These are phyloP conservation scores for Aspergillus ellipticus DNA, from an alignment of 495 filamentous ascomycete genomes.

Conservation along the genomic window DNA sequence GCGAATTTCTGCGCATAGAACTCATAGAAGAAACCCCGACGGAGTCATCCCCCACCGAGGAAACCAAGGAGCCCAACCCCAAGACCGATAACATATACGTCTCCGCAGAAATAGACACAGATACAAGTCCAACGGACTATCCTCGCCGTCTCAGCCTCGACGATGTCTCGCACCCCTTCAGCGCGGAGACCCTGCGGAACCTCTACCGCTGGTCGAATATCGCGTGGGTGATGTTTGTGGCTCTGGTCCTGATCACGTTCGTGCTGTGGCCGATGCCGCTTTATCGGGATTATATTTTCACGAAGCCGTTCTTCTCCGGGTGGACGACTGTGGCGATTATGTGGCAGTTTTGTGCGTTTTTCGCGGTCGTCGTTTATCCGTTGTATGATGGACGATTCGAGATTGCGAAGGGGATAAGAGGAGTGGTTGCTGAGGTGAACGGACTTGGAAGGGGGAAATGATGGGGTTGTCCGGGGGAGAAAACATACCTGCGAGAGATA, in stretches of 20 bases:
- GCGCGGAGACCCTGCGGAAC: slow-evolving; percentile 26
- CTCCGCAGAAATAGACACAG: background rate
- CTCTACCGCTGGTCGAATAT: slow-evolving; percentile 35
- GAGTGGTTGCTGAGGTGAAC: no score
- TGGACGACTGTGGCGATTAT: slow-evolving; percentile 46
- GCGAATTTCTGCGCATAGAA: slow-evolving; percentile 45
- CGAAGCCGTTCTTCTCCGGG: slow-evolving; percentile 41
- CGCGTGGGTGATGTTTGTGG: slow-evolving; percentile 36
- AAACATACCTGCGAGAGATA: no score
- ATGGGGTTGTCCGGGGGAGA: background rate
- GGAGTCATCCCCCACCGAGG: background rate
- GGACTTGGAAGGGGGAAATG: slow-evolving; percentile 2
- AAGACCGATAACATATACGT: slow-evolving; percentile 3
- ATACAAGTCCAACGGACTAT: background rate
- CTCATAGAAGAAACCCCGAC: slow-evolving; percentile 21
- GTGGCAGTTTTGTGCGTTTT: slow-evolving; percentile 43
- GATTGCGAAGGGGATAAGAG: slow-evolving; percentile 17
- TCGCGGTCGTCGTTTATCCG: slow-evolving; percentile 42
- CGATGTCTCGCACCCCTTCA: slow-evolving; percentile 35
- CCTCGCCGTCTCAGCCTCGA: slow-evolving; percentile 17
- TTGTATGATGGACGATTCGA: slow-evolving; percentile 41
- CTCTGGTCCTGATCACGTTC: slow-evolving; percentile 37
- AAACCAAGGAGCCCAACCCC: background rate
- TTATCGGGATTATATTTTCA: slow-evolving; percentile 44
- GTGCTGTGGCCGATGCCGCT: slow-evolving; percentile 43